Base-by-base conservation (phyloP, 164 flowering plant species). In the Nelumbo lutea region DNA sequence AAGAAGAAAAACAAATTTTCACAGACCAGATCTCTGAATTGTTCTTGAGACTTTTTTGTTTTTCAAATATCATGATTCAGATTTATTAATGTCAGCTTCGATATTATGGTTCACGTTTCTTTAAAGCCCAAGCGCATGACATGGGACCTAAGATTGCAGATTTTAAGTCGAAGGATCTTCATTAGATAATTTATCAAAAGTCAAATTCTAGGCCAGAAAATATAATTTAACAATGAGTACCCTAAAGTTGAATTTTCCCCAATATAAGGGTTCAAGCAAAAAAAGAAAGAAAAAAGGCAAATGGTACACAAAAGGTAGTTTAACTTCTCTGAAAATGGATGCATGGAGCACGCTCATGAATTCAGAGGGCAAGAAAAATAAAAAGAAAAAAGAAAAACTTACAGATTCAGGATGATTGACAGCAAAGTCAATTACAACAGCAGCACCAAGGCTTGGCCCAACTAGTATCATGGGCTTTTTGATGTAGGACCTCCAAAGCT, bases 361-460 rank as follows among this genome's bases (percentile, higher is more conserved):
- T 27, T 41, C 48, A 58, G 59, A 11, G 42, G 13, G 62, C 42
- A 55, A 27, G 27, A 27, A 27, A 27, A 27, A 27, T 27, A 27
- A 27, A 27, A 27, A 27, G 27, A 27, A 27, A 27, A 27, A 27
- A 27, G 27, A 27, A 27, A 65, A 65, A 76, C 97, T 83, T 79
- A 94, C 98, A 73, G 96, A 89, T 73, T 90, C 94, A 11, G 94
- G 84, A 79, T 90, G 78, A 59, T 79, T 84, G 66, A 80, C 81
- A 9, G 92, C 90, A 81, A 95, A 88, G 75, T 95, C 97, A 72
- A 95, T 84, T 68, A 98, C 98, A 79, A 89, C 90, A 43, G 99
- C 97, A 73, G 97, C 93, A 74, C 98, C 99, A 70, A 95, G 97
- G 75, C 99, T 95, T 69, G 99, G 96, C 67, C 99, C 99, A 72